These are phyloP conservation scores for Neurospora sp. DNA, from an alignment of 495 filamentous ascomycete genomes.

Conservation along the genomic window DNA sequence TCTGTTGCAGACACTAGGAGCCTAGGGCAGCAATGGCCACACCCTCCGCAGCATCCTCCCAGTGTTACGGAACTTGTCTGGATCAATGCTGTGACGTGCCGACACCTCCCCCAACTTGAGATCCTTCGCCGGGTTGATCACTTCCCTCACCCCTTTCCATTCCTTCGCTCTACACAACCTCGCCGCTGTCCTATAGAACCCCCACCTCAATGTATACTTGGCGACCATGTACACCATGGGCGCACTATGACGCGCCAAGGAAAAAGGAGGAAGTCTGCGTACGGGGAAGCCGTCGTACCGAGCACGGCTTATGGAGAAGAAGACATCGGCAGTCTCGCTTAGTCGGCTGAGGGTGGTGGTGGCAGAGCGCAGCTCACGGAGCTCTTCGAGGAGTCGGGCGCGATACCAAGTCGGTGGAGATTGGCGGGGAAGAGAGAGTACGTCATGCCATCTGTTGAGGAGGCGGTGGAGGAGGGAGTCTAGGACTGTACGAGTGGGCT, in stretches of 20 bases:
- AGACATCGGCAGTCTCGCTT: slow-evolving; percentile 44
- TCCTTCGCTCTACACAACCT: slow-evolving; percentile 25
- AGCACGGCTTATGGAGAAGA: slow-evolving; percentile 40
- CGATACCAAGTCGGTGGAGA: slow-evolving; percentile 34
- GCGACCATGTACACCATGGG: slow-evolving; percentile 41
- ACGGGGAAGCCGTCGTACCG: slow-evolving; percentile 28
- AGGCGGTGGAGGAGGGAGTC: slow-evolving; percentile 17
- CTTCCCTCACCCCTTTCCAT: slow-evolving; percentile 28
- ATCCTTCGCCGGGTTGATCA: slow-evolving; percentile 41
- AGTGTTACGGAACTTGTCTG: slow-evolving; percentile 18
- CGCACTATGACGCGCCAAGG: slow-evolving; percentile 13
- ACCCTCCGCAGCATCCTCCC: neutral
- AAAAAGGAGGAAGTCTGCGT: slow-evolving; percentile 23
- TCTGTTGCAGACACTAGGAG: neutral
- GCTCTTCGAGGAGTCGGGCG: slow-evolving; percentile 37
- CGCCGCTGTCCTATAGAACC: slow-evolving; percentile 36
- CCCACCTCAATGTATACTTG: slow-evolving; percentile 42
- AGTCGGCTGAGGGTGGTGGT: slow-evolving; percentile 27
- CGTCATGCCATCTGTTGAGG: slow-evolving; percentile 30
- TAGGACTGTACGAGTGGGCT: neutral
- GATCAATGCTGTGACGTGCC: slow-evolving; percentile 33
- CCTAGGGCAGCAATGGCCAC: neutral
- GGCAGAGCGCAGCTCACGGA: slow-evolving; percentile 29
- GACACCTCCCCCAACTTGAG: slow-evolving; percentile 38
- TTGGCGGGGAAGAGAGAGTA: slow-evolving; percentile 30